A percentile compares a stretch with the other conserved stretches of the same genome.
These are phyloP conservation scores for Paratinospora sagittata DNA, from an alignment of 164 flowering plant species.

Conservation along the genomic window DNA sequence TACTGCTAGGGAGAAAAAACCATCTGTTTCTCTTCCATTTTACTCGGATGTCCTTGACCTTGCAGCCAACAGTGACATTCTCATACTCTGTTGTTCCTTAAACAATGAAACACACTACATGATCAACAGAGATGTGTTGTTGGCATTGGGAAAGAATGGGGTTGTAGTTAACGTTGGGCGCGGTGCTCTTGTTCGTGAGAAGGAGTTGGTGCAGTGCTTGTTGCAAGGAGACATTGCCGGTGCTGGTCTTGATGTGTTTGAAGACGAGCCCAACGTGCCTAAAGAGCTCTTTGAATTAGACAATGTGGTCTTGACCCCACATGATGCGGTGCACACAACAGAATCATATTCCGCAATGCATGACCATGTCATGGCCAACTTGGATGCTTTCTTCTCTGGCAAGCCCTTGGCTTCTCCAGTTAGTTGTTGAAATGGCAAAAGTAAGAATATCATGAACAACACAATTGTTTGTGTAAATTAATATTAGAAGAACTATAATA, in stretches of 20 bases:
- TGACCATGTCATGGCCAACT: constrained; percentile 38
- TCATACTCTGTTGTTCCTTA: constrained; percentile 53
- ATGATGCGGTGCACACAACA: constrained; percentile 39
- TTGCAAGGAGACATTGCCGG: constrained; percentile 54
- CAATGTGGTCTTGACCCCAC: constrained; percentile 66
- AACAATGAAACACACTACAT: constrained; percentile 54
- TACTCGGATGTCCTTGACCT: constrained; percentile 38
- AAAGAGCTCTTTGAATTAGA: constrained; percentile 43
- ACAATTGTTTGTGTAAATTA: no score
- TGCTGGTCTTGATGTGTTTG: constrained; percentile 84
- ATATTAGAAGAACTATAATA: no score
- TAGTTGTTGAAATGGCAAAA: not conserved
- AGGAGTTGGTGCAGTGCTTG: constrained; percentile 52
- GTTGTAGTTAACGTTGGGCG: constrained; percentile 57
- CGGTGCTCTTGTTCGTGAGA: constrained; percentile 61
- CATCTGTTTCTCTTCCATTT: constrained; percentile 35
- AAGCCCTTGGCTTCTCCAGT: constrained; percentile 41
- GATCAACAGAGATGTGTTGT: constrained; percentile 47
- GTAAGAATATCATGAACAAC: no score
- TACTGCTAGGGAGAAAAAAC: constrained; percentile 48
- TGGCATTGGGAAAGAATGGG: constrained; percentile 62
- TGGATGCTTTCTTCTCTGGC: constrained; percentile 62
- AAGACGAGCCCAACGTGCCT: constrained; percentile 69
- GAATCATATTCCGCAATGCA: constrained; percentile 31
- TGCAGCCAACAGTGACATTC: constrained; percentile 46